A percentile compares a stretch with the other conserved stretches of the same genome.
Evolutionary conservation across 176 grass and related monocot species (phyloP).

Genomic region (Thinopyrum elongatum): DNA sequence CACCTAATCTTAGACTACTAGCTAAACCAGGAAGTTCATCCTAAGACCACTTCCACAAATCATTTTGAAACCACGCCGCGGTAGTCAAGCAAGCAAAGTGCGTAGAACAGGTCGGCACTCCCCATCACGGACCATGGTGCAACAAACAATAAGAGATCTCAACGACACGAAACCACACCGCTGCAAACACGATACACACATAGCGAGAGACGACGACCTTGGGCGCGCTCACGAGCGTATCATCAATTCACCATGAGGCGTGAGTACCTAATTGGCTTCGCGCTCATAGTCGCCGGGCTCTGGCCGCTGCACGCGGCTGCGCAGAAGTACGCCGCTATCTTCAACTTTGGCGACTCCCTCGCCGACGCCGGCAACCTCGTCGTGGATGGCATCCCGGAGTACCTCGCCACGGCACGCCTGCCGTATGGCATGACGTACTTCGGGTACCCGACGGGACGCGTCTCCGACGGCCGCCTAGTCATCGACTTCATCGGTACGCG

Average conservation of each 20-base stretch:
- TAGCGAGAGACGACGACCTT: background rate
- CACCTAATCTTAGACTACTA: background rate
- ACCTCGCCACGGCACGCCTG: constrained; percentile 55
- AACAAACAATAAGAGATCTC: background rate
- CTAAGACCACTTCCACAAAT: background rate
- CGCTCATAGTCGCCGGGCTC: constrained; percentile 18
- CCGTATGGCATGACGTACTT: constrained; percentile 85
- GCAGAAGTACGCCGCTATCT: constrained; percentile 70
- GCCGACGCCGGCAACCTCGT: constrained; percentile 74
- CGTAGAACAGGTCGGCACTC: background rate
- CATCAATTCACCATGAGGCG: constrained; percentile 15
- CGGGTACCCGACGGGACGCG: constrained; percentile 76
- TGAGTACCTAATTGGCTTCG: background rate
- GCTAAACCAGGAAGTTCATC: background rate
- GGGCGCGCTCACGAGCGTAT: background rate
- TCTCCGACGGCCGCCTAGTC: constrained; percentile 80
- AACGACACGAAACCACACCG: background rate
- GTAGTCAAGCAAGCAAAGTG: background rate
- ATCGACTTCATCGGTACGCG: constrained; percentile 74
- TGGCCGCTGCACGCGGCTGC: background rate
- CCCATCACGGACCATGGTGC: background rate
- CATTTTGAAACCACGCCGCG: background rate
- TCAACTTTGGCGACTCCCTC: constrained; percentile 87
- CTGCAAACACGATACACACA: background rate
- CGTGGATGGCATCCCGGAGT: constrained; percentile 64